Conservation (phyloP, 1,139 yeast genomes). For the Geotrichum restrictum region DNA sequence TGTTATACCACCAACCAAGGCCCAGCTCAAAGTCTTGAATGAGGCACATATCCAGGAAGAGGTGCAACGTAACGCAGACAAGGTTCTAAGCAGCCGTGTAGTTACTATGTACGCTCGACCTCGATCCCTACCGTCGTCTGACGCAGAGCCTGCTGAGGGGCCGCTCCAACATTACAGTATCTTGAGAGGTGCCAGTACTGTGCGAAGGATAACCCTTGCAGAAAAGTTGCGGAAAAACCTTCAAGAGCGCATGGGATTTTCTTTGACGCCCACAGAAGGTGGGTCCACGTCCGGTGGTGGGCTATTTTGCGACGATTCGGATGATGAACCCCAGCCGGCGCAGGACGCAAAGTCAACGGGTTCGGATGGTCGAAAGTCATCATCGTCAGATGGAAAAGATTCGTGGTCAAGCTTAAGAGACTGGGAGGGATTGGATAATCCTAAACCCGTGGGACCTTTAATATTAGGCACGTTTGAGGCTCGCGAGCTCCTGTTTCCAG, state of each 20-base stretch:
- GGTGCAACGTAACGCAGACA: no score
- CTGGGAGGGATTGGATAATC: neutral
- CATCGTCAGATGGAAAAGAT: no score
- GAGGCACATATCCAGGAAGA: no score
- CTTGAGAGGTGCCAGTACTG: neutral
- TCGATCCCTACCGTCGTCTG: neutral
- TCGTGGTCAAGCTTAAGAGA: neutral
- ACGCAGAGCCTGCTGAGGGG: neutral
- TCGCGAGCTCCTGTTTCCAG: neutral
- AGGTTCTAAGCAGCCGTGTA: no score
- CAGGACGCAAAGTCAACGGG: no score
- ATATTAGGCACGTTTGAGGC: neutral
- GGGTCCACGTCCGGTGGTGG: neutral
- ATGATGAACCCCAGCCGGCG: no score
- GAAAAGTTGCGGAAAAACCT: conserved; percentile 2
- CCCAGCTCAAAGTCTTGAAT: no score
- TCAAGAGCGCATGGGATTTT: neutral
- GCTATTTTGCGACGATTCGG: no score
- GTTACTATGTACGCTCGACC: no score
- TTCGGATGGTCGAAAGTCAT: no score
- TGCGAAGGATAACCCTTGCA: neutral
- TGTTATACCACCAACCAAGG: no score
- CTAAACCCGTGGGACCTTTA: neutral
- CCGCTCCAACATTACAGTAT: neutral
- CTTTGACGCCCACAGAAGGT: neutral